Conservation (phyloP, 768 basidiomycete species). For the Amyloporia xantha region DNA sequence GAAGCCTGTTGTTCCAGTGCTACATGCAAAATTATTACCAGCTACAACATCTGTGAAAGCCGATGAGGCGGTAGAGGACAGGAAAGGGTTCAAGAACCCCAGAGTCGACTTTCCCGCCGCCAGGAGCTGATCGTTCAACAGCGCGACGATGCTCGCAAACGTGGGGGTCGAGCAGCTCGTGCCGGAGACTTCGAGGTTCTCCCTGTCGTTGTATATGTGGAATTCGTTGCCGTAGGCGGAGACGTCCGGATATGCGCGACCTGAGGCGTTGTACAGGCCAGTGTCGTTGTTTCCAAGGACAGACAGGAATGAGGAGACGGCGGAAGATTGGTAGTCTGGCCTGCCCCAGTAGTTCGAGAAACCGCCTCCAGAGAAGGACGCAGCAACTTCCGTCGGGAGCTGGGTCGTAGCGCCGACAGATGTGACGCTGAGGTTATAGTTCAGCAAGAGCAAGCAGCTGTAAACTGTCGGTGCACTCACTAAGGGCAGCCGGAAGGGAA, state of each 20-base stretch:
- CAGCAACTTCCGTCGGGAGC: constrained; percentile 46
- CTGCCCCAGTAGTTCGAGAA: constrained; percentile 58
- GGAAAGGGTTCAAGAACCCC: constrained; percentile 31
- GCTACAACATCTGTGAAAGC: constrained; percentile 28
- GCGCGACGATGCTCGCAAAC: constrained; percentile 27
- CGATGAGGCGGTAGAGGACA: constrained; percentile 20
- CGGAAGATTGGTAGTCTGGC: constrained; percentile 46
- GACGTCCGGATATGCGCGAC: constrained; percentile 42
- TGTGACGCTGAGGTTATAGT: constrained; percentile 48
- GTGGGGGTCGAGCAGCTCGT: constrained; percentile 29
- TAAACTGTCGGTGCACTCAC: constrained; percentile 12
- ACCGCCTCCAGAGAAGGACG: constrained; percentile 59
- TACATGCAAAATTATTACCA: constrained; percentile 21
- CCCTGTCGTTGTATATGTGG: constrained; percentile 18
- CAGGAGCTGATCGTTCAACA: constrained; percentile 28
- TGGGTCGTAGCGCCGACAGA: constrained; percentile 56
- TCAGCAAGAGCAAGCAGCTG: background rate
- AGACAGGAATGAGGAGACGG: constrained; percentile 38
- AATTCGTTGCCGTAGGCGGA: constrained; percentile 30
- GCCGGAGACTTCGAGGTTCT: constrained; percentile 18
- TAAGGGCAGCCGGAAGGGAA: constrained; percentile 32
- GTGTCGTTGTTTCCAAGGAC: constrained; percentile 45
- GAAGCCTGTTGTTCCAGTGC: constrained; percentile 24
- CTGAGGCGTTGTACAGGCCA: constrained; percentile 24
- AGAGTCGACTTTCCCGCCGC: constrained; percentile 23